Base-by-base conservation (phyloP, 163 green algal genomes). In the Trebouxiophyceae sp. region DNA sequence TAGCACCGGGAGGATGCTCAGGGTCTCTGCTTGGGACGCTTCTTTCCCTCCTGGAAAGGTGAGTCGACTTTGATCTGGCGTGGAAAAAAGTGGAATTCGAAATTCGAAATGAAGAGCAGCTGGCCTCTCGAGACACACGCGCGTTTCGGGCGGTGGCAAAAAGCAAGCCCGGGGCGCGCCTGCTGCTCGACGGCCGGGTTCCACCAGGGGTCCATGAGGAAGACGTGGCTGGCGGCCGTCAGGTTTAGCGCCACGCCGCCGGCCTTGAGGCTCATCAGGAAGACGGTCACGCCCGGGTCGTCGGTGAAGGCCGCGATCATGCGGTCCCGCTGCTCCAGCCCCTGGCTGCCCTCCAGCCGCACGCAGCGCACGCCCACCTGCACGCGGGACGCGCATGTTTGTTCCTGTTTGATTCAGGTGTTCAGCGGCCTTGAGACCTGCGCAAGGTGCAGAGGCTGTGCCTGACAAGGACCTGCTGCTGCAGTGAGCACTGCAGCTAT, bases 221-320 rank as follows among this genome's bases (percentile, higher is more conserved):
- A 87, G 31, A 90, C 87, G 71, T 85, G 76, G 31, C 73, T 87
- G 20, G 89, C 89, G 5, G 87, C 91, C 0, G 91, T 97, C 29
- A 98, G 84, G 81, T 98, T 98, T 62, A 98, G 83, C 6, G 89
- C 92, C 54, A 97, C 88, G 23, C 92, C 92, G 2, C 92, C 92
- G 2, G 92, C 92, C 81, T 97, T 97, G 27, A 98, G 81, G 29
- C 71, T 88, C 85, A 98, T 95, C 16, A 98, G 81, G 71, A 97
- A 96, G 30, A 89, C 78, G 6, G 68, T 75, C 19, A 95, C 81
- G 56, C 77, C 55, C 0, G 89, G 78, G 63, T 94, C 83, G 57
- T 84, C 65, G 19, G 70, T 89, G 80, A 96, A 97, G 28, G 67
- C 33, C 3, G 79, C 28, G 56, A 97, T 95, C 63, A 86, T 85